Percentiles rank a stretch among this genome's conserved stretches.
phyloP scores from a whole-genome alignment of 345 rosid species.

The Brassica cretica region DNA sequence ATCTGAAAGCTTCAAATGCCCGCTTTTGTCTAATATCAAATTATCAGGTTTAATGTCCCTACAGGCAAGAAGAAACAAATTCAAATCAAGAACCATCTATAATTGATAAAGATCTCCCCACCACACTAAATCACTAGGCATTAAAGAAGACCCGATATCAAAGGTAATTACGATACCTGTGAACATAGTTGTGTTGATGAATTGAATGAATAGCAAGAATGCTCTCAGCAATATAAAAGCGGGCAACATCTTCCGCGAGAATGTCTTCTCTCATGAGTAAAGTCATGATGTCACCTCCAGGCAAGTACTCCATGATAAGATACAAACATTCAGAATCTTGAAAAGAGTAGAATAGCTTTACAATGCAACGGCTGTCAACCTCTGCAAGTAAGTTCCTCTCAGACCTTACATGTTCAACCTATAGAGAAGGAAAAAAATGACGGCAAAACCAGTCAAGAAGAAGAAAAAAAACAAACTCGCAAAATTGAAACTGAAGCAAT shows the following conservation, averaged over 20 bases:
- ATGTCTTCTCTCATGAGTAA: slow-evolving; percentile 94
- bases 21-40: slow-evolving; percentile 87
- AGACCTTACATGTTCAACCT: slow-evolving; percentile 99
- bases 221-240: slow-evolving; percentile 91
- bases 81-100: slow-evolving; percentile 8
- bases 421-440: slow-evolving; percentile 17
- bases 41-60: slow-evolving; percentile 99
- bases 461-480: not conserved
- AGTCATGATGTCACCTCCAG: slow-evolving; percentile 99
- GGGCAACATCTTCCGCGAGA: slow-evolving; percentile 90
- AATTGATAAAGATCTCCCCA: not conserved
- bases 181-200: slow-evolving; percentile 83
- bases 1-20: slow-evolving; percentile 98
- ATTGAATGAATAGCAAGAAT: slow-evolving; percentile 84
- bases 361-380: slow-evolving; percentile 95
- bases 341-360: slow-evolving; percentile 89
- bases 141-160: not conserved
- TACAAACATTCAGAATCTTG: slow-evolving; percentile 95
- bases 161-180: slow-evolving; percentile 49
- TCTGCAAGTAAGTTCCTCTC: slow-evolving; percentile 98
- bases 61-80: slow-evolving; percentile 35
- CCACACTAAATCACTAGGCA: slow-evolving; percentile 12
- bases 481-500: not conserved
- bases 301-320: slow-evolving; percentile 97
- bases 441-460: not conserved